Conservation (phyloP, 805 yeast species). For the Candida pseudofarinosa region DNA sequence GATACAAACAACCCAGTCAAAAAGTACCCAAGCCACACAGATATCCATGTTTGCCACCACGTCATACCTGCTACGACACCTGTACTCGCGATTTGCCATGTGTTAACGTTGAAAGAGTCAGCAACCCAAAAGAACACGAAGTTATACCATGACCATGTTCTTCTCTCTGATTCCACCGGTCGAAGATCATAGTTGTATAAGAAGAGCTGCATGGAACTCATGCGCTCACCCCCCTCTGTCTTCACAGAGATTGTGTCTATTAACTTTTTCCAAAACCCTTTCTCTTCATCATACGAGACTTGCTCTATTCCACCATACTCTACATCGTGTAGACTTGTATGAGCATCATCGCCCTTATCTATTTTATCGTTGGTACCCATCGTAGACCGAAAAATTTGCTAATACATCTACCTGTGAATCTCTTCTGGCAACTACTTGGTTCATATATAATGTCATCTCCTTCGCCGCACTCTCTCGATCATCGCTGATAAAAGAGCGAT, state of each 20-base stretch:
- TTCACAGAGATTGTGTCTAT: background rate
- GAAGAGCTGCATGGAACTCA: conserved; percentile 59
- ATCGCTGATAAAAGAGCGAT: background rate
- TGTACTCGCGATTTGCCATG: conserved; percentile 89
- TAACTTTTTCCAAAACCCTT: background rate
- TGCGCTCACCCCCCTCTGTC: conserved; percentile 30
- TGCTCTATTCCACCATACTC: background rate
- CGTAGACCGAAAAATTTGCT: background rate
- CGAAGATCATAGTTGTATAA: conserved; percentile 70
- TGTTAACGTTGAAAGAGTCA: conserved; percentile 83
- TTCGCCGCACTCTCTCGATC: background rate
- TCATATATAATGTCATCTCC: background rate
- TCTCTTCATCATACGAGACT: background rate
- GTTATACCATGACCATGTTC: conserved; percentile 86
- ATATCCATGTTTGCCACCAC: conserved; percentile 91
- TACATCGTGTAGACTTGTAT: background rate
- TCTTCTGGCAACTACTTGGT: background rate
- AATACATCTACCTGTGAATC: no score
- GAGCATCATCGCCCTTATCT: background rate
- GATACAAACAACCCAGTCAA: conserved; percentile 68
- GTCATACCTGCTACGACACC: conserved; percentile 70
- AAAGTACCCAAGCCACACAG: conserved; percentile 82
- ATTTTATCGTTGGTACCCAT: background rate
- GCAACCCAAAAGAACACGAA: conserved; percentile 82
- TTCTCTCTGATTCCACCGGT: conserved; percentile 70